Conservation (phyloP, 768 basidiomycete species). For the Chalciporus pseudorubinellus region DNA sequence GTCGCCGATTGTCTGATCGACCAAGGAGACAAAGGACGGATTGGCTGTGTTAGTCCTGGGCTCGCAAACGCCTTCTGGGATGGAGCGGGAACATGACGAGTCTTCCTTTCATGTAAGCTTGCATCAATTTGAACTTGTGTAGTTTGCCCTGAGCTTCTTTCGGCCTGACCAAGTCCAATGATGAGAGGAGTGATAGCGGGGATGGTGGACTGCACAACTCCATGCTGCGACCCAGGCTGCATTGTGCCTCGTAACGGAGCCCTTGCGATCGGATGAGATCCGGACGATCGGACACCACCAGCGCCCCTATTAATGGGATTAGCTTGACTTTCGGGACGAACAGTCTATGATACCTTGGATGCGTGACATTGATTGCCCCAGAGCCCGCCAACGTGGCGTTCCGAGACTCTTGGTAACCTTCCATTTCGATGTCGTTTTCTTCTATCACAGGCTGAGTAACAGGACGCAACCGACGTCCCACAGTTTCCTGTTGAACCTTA, state of each 20-base stretch:
- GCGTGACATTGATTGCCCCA: too few relatives aligned
- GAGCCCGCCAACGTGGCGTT: too few relatives aligned
- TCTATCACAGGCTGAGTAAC: neutral
- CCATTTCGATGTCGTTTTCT: neutral
- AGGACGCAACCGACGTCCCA: neutral
- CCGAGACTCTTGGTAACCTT: neutral
- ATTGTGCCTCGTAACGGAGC: neutral
- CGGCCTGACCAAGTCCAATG: neutral
- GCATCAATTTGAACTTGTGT: neutral
- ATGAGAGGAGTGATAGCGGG: neutral
- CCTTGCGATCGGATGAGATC: neutral
- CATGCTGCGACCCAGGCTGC: neutral
- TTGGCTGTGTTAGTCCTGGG: neutral
- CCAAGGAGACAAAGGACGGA: neutral
- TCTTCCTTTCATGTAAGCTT: conserved; percentile 11
- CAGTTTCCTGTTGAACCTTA: neutral
- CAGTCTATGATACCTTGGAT: too few relatives aligned
- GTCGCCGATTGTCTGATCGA: neutral
- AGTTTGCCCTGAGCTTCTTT: neutral
- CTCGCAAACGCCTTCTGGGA: neutral
- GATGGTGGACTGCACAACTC: neutral
- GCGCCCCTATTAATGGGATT: neutral
- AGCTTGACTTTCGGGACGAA: too few relatives aligned
- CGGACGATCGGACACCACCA: neutral
- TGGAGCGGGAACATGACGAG: conserved; percentile 1